Base-by-base conservation (phyloP, 1,139 yeast genomes). In the Scheffersomyces quercinus region DNA sequence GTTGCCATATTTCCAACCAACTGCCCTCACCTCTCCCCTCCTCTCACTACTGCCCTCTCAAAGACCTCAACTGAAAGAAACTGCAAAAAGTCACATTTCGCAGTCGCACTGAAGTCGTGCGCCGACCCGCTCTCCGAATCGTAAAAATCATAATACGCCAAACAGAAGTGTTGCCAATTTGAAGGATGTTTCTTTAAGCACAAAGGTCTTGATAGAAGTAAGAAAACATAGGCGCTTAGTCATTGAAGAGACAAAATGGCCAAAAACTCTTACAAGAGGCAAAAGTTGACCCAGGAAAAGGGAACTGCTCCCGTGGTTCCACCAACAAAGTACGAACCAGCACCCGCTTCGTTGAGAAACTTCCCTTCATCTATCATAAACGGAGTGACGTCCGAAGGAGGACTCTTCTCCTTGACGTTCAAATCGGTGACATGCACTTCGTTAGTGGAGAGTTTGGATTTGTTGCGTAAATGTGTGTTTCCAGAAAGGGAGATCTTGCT, bases 381-480 rank as follows among this genome's bases (percentile, higher is more conserved):
- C 43, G 79, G 79, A 2, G 58, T 69, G n/a, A 71, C 78, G 0
- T 60, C 59, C 12, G 75, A 73, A 50, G 75, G 75, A 9, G 79
- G 79, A n/a, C 59, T 74, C 29, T 65, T 64, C 35, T 69, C 77
- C 3, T 60, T 74, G 43, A 72, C 79, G 0, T 72, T 70, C 53
- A 74, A 74, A 49, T 68, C 78, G 1, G 60, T 73, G 15, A 68
- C 64, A 20, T 69, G 73, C 44, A 68, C 69, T 15, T 59, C 62
- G 41, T 64, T 65, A 33, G 69, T 70, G 15, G 78, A 74, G 44
- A 68, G 65, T 41, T 53, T 62, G 38, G 74, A 70, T 41, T 56
- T 67, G 54, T 62, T 72, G 55, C 48, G 52, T 24, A 40, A 43
- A 10, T 39, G 50, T 1, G 36, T 53, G 12, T 38, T 50, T 5